Evolutionary conservation across 306 rosid genomes (phyloP).

Genomic region (Astragalus membranaceus): DNA sequence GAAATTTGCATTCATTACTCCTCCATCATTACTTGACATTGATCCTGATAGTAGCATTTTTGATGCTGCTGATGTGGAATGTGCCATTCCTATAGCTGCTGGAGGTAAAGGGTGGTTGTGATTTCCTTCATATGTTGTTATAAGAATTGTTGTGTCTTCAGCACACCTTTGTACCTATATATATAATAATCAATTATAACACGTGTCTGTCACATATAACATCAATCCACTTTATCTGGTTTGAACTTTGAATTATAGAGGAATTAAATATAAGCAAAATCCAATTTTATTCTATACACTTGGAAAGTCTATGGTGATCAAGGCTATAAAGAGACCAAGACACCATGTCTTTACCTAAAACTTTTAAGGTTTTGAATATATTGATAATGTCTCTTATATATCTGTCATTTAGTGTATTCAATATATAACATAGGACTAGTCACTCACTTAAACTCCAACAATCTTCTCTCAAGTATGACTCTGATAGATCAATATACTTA

Average conservation of each 20-base stretch:
- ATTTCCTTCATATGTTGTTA: constrained; percentile 88
- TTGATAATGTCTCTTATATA: too few relatives aligned
- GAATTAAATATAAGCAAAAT: not conserved
- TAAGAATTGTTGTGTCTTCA: constrained; percentile 60
- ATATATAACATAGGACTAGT: too few relatives aligned
- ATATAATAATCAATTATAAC: not conserved
- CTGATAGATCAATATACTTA: too few relatives aligned
- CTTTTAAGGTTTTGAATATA: too few relatives aligned
- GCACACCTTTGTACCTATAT: constrained; percentile 92
- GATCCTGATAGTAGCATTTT: constrained; percentile 77
- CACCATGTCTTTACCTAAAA: too few relatives aligned
- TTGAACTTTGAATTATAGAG: not conserved
- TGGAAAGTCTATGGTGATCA: too few relatives aligned
- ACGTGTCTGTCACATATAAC: not conserved
- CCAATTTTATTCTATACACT: not conserved
- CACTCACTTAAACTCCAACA: too few relatives aligned
- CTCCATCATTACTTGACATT: constrained; percentile 71
- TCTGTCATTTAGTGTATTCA: too few relatives aligned
- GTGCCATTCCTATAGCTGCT: constrained; percentile 83
- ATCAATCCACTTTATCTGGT: not conserved
- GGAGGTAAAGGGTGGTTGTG: constrained; percentile 94
- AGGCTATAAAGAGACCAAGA: too few relatives aligned
- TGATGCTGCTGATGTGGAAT: constrained; percentile 72
- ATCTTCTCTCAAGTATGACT: too few relatives aligned
- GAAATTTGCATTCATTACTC: constrained; percentile 69